These are phyloP conservation scores for Tylopilus cervinicoccineus DNA, from an alignment of 768 basidiomycete genomes.

Conservation along the genomic window DNA sequence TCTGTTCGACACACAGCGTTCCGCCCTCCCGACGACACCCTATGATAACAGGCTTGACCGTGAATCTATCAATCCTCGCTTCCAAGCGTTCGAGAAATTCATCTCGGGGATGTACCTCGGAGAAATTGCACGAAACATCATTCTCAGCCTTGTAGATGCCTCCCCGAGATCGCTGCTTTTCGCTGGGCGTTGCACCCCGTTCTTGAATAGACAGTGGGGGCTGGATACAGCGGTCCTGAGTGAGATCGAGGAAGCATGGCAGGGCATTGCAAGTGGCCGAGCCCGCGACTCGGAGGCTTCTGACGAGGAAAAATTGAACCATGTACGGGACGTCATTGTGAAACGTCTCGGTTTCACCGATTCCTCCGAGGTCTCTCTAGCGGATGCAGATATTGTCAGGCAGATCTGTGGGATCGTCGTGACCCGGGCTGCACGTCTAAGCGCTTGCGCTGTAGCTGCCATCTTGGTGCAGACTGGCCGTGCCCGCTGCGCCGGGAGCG, in stretches of 20 bases:
- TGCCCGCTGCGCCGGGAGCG: constrained; percentile 46
- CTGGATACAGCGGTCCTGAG: constrained; percentile 94
- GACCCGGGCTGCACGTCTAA: constrained; percentile 75
- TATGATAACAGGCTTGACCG: constrained; percentile 93
- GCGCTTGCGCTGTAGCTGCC: constrained; percentile 84
- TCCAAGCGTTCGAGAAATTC: constrained; percentile 96
- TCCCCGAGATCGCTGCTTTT: constrained; percentile 73
- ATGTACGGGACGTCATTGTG: constrained; percentile 57
- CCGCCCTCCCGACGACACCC: constrained; percentile 79
- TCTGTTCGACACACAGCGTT: constrained; percentile 47
- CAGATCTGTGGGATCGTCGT: constrained; percentile 80
- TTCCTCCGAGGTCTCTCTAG: constrained; percentile 46
- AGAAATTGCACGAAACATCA: constrained; percentile 83
- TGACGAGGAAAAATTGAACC: constrained; percentile 40
- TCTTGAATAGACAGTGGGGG: constrained; percentile 88
- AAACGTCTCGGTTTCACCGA: constrained; percentile 56
- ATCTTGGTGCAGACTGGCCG: constrained; percentile 78
- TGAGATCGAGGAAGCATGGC: constrained; percentile 75
- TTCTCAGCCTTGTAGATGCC: constrained; percentile 79
- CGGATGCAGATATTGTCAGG: constrained; percentile 72
- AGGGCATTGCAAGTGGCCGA: constrained; percentile 35
- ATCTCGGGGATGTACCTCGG: constrained; percentile 99
- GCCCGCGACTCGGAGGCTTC: neutral
- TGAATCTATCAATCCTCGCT: constrained; percentile 87
- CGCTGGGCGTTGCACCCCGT: constrained; percentile 64